Percentiles rank a stretch among this genome's conserved stretches.
phyloP scores from a whole-genome alignment of 371 early-diverging fungal genomes.

The Saksenaea vasiformis region DNA sequence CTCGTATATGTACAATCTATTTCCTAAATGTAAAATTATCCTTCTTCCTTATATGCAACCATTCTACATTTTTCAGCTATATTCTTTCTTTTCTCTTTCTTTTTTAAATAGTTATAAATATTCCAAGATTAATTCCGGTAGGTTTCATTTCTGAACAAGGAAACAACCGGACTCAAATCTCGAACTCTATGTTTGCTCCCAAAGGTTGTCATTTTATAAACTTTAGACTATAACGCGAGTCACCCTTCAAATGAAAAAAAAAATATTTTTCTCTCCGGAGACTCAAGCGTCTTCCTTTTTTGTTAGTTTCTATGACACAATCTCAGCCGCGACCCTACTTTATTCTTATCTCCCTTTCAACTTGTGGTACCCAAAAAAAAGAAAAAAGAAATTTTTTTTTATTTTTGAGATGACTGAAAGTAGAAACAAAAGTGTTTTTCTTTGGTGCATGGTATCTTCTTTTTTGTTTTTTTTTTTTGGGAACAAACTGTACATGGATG shows the following conservation, averaged over 20 bases:
- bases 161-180: constrained; percentile 2
- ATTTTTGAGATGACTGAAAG: too few relatives aligned
- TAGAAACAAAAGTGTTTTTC: too few relatives aligned
- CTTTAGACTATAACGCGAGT: neutral
- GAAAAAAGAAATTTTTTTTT: too few relatives aligned
- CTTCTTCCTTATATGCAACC: neutral
- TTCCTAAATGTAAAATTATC: neutral
- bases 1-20: neutral
- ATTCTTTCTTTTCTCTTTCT: neutral
- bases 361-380: neutral
- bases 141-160: neutral
- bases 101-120: neutral
- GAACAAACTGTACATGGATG: too few relatives aligned
- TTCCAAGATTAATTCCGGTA: neutral
- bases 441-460: too few relatives aligned
- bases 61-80: neutral
- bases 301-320: neutral
- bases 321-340: neutral
- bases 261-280: neutral
- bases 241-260: neutral
- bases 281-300: neutral
- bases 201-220: neutral
- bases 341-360: neutral
- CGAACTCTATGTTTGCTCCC: neutral
- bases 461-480: neutral